Evolutionary conservation across 2,329 filamentous ascomycete species (phyloP), one percentile per base, ranked within the genome.

Genomic region (Fusarium oligoseptatum): DNA sequence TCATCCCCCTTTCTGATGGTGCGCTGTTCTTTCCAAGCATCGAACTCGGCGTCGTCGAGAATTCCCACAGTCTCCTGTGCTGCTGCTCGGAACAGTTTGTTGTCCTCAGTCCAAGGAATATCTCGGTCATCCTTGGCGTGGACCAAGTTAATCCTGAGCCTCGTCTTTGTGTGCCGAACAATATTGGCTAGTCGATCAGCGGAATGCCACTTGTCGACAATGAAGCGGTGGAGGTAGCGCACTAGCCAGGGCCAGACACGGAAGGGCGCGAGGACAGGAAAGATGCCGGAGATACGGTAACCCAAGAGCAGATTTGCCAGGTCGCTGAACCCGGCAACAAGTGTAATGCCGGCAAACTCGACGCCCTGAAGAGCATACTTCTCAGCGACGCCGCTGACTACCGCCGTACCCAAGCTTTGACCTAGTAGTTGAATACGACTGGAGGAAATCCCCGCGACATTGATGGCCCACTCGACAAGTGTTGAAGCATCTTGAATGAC

Each of bases 401-500:
- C 94, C 0, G 94, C 95, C 0, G 96, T 98, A 27, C 96, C 96
- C 0, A 98, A 88, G 77, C 93, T 97, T 78, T 98, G 95, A 20
- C 95, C 96, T 4, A 97, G 85, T 32, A 98, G 86, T 4, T 96
- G 91, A 72, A 98, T 97, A 29, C 91, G 91, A 43, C 89, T 88
- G 0, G 94, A 85, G 0, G 93, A 87, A 20, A 98, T 87, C 0
- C 89, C 85, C 15, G 92, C 90, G 1, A 88, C 85, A 22, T 89
- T 84, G 41, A 95, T 87, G 11, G 93, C 90, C 85, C 93, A 97
- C 70, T 95, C 88, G 4, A 97, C 86, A 4, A 94, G 84, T 0
- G 94, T 87, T 4, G 93, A 86, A 17, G 92, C 94, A 80, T 98
- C 96, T 6, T 89, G 90, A 65, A 97, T 94, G 9, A 98, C 84